Conservation (phyloP, 2,329 filamentous ascomycete genomes). For the Neobulgaria alba region DNA sequence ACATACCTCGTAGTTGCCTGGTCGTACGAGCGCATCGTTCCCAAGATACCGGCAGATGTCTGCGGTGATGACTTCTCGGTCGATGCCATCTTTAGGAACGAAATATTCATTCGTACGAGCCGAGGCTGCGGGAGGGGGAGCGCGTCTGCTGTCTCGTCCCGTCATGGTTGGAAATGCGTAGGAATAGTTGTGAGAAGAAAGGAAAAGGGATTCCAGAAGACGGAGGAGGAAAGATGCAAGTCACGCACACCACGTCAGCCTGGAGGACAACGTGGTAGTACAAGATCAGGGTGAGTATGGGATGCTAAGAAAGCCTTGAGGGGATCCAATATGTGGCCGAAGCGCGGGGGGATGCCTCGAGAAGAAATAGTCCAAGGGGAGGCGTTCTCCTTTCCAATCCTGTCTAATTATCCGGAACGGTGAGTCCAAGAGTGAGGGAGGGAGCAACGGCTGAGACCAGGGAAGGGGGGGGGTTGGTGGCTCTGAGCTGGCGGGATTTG, state of each 20-base stretch:
- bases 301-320: conserved; percentile 15
- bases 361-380: conserved; percentile 22
- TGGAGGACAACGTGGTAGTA: conserved; percentile 21
- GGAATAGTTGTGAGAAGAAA: conserved; percentile 26
- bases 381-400: conserved; percentile 2
- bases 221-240: conserved; percentile 24
- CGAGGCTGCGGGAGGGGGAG: conserved; percentile 29
- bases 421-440: conserved; percentile 15
- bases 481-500: conserved; percentile 15
- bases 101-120: conserved; percentile 69
- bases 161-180: conserved; percentile 22
- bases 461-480: conserved; percentile 1
- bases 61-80: conserved; percentile 74
- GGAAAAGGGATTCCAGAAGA: conserved; percentile 18
- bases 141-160: conserved; percentile 18
- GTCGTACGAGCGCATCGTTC: conserved; percentile 72
- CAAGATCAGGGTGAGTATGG: conserved; percentile 12
- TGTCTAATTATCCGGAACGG: conserved; percentile 20
- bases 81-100: conserved; percentile 71
- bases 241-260: conserved; percentile 30
- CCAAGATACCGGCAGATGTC: conserved; percentile 79
- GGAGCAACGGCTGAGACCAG: conserved; percentile 14
- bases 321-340: conserved; percentile 11
- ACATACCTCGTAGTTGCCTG: conserved; percentile 64
- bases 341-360: conserved; percentile 17